Evolutionary conservation across 305 asterid genomes (phyloP), one percentile per base, ranked within the genome.

Genomic region (Fraxinus velutina): DNA sequence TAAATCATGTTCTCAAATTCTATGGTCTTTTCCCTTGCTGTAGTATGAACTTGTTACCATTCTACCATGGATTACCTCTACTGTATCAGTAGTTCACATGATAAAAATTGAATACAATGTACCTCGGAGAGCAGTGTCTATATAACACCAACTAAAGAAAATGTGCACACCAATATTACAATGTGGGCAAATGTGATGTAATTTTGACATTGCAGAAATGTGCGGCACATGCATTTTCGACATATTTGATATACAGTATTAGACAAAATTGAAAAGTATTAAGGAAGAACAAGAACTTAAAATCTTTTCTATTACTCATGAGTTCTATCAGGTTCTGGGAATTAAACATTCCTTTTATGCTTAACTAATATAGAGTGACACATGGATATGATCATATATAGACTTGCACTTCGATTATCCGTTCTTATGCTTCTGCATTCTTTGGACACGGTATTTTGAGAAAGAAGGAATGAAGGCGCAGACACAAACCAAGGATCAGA

Each of bases 401-500:
- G n/a, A 44, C 15, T 42, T 7, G 4, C 6, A 8, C 27, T 3
- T 9, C 7, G 6, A 39, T 68, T 60, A 1, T 7, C 66, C 0
- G 4, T 37, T 52, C 33, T 12, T 71, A 77, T 62, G 50, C 21
- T 32, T 75, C 3, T 24, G 12, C 22, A 79, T 60, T 44, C 55
- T 84, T 37, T 66, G 27, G 1, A 77, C 4, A 73, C 92, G 87
- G 93, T 83, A 84, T 70, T 73, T 75, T 34, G 92, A 92, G 83
- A 95, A 87, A 82, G 83, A 81, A 15, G 87, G 90, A 80, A 73
- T 32, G 55, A 88, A 76, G 79, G 86, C 82, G 3, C 86, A 83
- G 79, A 73, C 83, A 80, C 90, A 81, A 80, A 60, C 86, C 1
- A 91, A 85, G 82, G 85, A 90, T 0, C 84, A 88, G 55, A 91